Percentiles rank a stretch among this genome's conserved stretches.
phyloP scores from a whole-genome alignment of 306 rosid species.

The Adenanthera pavonina region DNA sequence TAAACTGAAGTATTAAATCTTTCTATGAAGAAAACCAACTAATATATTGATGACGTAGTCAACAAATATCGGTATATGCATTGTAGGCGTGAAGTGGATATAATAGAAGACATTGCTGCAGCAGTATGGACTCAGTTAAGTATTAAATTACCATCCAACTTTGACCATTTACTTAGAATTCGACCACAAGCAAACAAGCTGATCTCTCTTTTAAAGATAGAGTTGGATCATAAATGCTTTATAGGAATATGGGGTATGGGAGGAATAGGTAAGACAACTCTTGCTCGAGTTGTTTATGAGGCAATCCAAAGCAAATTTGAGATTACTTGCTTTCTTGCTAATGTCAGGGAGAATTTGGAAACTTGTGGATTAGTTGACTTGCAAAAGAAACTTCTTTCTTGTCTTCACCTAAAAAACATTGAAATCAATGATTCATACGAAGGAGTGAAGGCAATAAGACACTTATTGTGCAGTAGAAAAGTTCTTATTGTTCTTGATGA shows the following conservation, averaged over 20 bases:
- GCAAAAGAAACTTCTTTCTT: not conserved
- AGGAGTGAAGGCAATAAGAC: not conserved
- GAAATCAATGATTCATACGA: not conserved
- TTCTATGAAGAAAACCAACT: not conserved
- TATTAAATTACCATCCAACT: not conserved
- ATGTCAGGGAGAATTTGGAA: not conserved
- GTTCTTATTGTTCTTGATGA: slow-evolving; percentile 10
- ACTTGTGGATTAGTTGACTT: not conserved
- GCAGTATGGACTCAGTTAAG: not conserved
- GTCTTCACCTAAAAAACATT: not conserved
- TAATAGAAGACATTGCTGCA: not conserved
- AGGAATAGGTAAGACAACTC: not conserved
- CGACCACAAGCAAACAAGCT: not conserved
- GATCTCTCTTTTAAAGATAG: not conserved
- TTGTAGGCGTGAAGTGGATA: not conserved
- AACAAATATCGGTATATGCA: no score
- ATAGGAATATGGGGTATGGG: not conserved
- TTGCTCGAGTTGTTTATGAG: not conserved
- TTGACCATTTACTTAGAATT: not conserved
- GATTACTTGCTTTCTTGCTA: not conserved
- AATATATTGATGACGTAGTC: not conserved
- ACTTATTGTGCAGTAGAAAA: not conserved
- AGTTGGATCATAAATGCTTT: not conserved
- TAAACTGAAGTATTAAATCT: not conserved
- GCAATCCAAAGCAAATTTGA: not conserved